A percentile compares a stretch with the other conserved stretches of the same genome.
These are phyloP conservation scores for Pestalotiopsis sp. DNA, from an alignment of 2,329 filamentous ascomycete genomes.

Conservation along the genomic window DNA sequence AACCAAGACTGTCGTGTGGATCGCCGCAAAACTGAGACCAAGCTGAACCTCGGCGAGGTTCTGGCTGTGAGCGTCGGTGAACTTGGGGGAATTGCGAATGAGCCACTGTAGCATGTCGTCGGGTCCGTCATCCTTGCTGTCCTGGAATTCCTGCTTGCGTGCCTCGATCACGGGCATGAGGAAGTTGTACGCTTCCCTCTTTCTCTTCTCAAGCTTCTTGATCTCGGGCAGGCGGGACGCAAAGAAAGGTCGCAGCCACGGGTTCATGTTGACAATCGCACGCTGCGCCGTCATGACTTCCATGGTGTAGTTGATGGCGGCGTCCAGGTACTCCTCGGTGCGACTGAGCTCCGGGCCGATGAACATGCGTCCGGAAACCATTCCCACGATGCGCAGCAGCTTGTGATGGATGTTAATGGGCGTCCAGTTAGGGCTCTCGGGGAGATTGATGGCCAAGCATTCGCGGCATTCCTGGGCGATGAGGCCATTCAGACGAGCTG, in stretches of 20 bases:
- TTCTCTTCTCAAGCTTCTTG: background rate
- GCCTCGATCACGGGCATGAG: background rate
- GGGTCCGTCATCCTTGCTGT: slow-evolving; percentile 19
- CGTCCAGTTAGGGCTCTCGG: slow-evolving; percentile 38
- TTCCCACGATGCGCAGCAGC: slow-evolving; percentile 47
- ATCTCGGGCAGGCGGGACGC: background rate
- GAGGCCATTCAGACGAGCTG: background rate
- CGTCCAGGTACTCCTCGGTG: slow-evolving; percentile 45
- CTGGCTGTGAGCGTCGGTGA: slow-evolving; percentile 25
- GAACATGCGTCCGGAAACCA: slow-evolving; percentile 49
- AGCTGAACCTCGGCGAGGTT: slow-evolving; percentile 40
- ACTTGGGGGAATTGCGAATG: slow-evolving; percentile 32
- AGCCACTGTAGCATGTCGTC: slow-evolving; percentile 48
- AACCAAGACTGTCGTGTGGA: slow-evolving; percentile 45
- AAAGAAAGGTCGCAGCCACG: background rate
- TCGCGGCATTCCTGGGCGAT: background rate
- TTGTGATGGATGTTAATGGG: slow-evolving; percentile 40
- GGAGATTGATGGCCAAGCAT: background rate
- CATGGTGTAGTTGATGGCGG: slow-evolving; percentile 49
- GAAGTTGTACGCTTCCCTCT: background rate
- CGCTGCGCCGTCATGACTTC: slow-evolving; percentile 33
- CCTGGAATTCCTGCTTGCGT: background rate
- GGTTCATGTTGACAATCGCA: slow-evolving; percentile 27
- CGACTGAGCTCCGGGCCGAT: slow-evolving; percentile 49
- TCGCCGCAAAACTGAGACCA: slow-evolving; percentile 43